Evolutionary conservation across 371 early-diverging fungal species (phyloP).

Genomic region (Blyttiomyces sp.): DNA sequence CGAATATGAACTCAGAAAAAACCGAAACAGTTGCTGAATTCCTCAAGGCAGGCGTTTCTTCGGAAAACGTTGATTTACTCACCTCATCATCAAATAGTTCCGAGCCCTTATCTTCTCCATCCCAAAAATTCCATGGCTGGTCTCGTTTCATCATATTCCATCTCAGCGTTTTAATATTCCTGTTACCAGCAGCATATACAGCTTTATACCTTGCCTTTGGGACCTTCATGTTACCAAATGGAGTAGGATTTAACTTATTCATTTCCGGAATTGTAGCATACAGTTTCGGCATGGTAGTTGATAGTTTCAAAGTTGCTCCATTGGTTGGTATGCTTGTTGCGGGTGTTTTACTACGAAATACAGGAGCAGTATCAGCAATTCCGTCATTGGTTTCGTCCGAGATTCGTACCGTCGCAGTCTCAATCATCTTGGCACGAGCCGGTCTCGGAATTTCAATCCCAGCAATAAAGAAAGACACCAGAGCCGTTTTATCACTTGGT

Average conservation of each 20-base stretch:
- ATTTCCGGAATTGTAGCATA: neutral
- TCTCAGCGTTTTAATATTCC: too few relatives aligned
- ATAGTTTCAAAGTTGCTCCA: neutral
- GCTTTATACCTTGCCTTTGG: neutral
- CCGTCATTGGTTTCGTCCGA: constrained; percentile 3
- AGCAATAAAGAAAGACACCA: neutral
- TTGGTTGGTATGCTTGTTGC: constrained; percentile 4
- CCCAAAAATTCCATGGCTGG: too few relatives aligned
- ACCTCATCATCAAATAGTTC: too few relatives aligned
- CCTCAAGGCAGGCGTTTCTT: too few relatives aligned
- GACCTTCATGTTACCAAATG: neutral
- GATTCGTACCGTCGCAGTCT: constrained; percentile 7
- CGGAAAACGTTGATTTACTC: too few relatives aligned
- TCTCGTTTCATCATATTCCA: too few relatives aligned
- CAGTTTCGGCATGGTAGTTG: neutral
- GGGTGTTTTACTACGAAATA: constrained; percentile 1
- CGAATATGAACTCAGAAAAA: too few relatives aligned
- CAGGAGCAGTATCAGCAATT: neutral
- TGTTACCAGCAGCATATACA: neutral
- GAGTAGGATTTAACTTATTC: constrained; percentile 1
- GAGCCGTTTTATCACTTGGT: neutral
- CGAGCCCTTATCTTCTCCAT: too few relatives aligned
- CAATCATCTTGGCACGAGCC: constrained; percentile 3
- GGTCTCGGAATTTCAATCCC: neutral
- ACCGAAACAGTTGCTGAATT: too few relatives aligned